phyloP scores from a whole-genome alignment of 148 eudicot genomes.

The Amaranthus palmeri region DNA sequence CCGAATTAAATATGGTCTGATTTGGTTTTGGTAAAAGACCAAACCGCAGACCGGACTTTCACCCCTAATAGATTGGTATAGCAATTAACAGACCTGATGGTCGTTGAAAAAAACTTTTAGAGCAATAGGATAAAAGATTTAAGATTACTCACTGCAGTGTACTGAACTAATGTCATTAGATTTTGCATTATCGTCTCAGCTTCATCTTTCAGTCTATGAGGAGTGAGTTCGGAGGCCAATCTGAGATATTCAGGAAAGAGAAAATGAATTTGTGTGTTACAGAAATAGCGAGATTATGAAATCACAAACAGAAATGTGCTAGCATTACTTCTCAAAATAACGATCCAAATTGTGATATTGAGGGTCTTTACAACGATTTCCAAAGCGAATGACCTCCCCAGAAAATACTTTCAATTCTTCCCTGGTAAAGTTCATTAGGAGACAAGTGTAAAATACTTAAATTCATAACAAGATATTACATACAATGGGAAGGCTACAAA shows the following conservation, averaged over 20 bases:
- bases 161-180: slow-evolving; percentile 70
- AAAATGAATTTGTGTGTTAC: slow-evolving; percentile 13
- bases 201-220: slow-evolving; percentile 78
- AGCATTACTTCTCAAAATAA: slow-evolving; percentile 81
- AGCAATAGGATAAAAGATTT: slow-evolving; percentile 12
- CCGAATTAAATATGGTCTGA: no score
- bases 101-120: background rate
- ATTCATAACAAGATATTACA: background rate
- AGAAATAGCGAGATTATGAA: background rate
- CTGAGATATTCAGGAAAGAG: slow-evolving; percentile 19
- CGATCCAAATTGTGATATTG: slow-evolving; percentile 98
- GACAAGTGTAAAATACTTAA: slow-evolving; percentile 1
- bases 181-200: slow-evolving; percentile 67
- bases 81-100: background rate
- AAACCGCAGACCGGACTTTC: no score
- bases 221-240: slow-evolving; percentile 62
- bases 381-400: slow-evolving; percentile 94
- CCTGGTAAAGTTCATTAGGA: slow-evolving; percentile 37
- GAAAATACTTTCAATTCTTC: slow-evolving; percentile 85
- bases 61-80: background rate
- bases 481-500: background rate
- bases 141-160: slow-evolving; percentile 77
- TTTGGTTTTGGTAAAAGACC: no score
- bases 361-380: slow-evolving; percentile 98
- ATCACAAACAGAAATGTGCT: background rate